These are phyloP conservation scores for Meyerozyma guilliermondii DNA, from an alignment of 1,139 yeast species.

Conservation along the genomic window DNA sequence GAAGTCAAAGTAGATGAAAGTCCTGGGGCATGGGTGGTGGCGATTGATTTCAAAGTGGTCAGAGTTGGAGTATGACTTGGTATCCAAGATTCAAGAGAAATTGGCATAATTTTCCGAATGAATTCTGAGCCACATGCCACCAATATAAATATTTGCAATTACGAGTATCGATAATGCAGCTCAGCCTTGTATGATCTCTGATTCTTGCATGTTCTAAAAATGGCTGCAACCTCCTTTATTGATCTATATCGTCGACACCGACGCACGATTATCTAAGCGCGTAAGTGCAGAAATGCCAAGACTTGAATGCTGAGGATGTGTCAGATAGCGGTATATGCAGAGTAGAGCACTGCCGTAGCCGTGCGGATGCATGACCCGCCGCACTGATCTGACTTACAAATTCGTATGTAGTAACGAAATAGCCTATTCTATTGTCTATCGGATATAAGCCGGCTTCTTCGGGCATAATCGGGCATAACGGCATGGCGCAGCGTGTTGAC, in stretches of 20 bases:
- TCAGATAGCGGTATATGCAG: too few species aligned
- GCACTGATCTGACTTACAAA: too few species aligned
- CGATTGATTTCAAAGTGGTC: constrained; percentile 15
- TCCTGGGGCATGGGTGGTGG: constrained; percentile 17
- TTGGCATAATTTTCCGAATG: not conserved
- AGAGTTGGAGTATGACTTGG: constrained; percentile 8
- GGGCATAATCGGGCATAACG: too few species aligned
- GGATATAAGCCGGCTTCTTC: too few species aligned
- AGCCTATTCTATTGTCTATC: too few species aligned
- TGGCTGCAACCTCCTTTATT: not conserved
- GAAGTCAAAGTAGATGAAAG: constrained; percentile 9
- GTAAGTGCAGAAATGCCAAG: not conserved
- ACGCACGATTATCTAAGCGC: not conserved
- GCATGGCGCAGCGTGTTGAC: too few species aligned
- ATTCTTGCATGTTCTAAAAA: not conserved
- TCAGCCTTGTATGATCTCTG: not conserved
- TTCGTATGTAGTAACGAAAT: too few species aligned
- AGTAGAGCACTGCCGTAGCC: not conserved
- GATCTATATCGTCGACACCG: not conserved
- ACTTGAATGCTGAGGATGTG: too few species aligned
- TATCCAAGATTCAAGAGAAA: not conserved
- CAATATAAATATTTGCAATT: not conserved
- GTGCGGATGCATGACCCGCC: too few species aligned
- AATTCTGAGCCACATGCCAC: not conserved
- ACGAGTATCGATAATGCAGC: not conserved